Conservation (phyloP, 192 early-diverging fungal genomes). For the Rhizophagus sp. region DNA sequence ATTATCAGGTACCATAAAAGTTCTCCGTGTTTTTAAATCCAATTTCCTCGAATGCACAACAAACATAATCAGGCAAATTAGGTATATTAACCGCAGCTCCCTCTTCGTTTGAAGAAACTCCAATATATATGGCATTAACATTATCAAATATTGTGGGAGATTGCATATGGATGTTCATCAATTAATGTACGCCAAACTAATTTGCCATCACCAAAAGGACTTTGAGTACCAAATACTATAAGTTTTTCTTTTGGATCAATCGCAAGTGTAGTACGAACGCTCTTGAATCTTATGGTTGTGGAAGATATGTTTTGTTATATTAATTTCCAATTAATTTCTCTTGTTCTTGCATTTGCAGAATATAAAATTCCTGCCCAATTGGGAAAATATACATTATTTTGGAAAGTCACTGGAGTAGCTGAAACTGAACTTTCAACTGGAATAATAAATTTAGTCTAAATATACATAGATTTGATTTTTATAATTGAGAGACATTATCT, state of each 20-base stretch:
- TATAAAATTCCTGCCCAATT: too few species aligned
- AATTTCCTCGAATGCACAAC: not conserved
- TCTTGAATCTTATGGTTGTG: not conserved
- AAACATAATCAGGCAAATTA: not conserved
- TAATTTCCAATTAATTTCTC: not conserved
- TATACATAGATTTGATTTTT: too few species aligned
- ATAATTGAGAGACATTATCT: not conserved
- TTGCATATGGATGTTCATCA: not conserved
- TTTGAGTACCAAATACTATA: not conserved
- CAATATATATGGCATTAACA: not conserved
- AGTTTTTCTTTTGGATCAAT: not conserved
- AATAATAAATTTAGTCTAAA: not conserved
- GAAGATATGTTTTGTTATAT: not conserved
- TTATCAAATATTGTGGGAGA: not conserved
- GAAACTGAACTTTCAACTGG: not conserved
- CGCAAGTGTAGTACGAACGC: not conserved
- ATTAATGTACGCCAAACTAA: not conserved
- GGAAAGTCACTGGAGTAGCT: not conserved
- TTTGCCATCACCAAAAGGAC: not conserved
- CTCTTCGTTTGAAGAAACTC: not conserved
- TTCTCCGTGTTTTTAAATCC: not conserved
- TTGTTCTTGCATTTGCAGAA: not conserved
- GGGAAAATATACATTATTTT: not conserved
- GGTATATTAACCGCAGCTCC: not conserved
- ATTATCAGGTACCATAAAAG: not conserved